phyloP scores from a whole-genome alignment of 768 basidiomycete genomes.

The Collybiopsis luxurians region DNA sequence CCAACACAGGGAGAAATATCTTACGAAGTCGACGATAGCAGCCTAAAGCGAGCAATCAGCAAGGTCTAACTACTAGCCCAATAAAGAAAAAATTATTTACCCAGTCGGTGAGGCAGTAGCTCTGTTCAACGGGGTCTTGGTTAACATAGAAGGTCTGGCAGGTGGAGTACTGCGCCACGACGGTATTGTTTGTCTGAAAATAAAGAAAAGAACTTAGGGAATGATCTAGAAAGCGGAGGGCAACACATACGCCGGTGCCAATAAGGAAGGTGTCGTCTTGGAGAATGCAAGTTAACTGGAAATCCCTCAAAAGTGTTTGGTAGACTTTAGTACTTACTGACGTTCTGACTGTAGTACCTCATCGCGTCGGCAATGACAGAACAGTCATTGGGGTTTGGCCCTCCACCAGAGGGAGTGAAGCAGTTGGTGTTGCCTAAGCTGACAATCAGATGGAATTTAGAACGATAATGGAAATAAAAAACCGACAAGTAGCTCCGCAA shows the following conservation, averaged over 20 bases:
- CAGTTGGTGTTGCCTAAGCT: slow-evolving; percentile 37
- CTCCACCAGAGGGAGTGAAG: slow-evolving; percentile 43
- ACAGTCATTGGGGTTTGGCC: slow-evolving; percentile 47
- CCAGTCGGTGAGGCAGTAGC: slow-evolving; percentile 48
- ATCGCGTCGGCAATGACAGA: slow-evolving; percentile 48
- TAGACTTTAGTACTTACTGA: slow-evolving; percentile 25
- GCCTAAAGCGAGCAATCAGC: background rate
- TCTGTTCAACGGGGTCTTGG: slow-evolving; percentile 34
- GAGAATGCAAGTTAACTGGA: background rate
- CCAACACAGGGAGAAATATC: background rate
- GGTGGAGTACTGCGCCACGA: slow-evolving; percentile 37
- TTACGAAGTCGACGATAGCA: slow-evolving; percentile 1
- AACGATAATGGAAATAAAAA: slow-evolving; percentile 8
- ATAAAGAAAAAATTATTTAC: slow-evolving; percentile 20
- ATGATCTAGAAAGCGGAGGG: background rate
- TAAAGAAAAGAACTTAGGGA: background rate
- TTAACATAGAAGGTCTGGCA: slow-evolving; percentile 50
- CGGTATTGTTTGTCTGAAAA: slow-evolving; percentile 29
- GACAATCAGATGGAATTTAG: background rate
- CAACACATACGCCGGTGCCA: slow-evolving; percentile 27
- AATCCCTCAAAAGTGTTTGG: background rate
- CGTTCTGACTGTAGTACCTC: slow-evolving; percentile 43
- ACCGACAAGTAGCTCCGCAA: background rate
- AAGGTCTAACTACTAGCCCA: background rate
- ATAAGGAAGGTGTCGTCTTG: slow-evolving; percentile 31